These are phyloP conservation scores for Jamesozyma piceae DNA, from an alignment of 805 yeast species.

Conservation along the genomic window DNA sequence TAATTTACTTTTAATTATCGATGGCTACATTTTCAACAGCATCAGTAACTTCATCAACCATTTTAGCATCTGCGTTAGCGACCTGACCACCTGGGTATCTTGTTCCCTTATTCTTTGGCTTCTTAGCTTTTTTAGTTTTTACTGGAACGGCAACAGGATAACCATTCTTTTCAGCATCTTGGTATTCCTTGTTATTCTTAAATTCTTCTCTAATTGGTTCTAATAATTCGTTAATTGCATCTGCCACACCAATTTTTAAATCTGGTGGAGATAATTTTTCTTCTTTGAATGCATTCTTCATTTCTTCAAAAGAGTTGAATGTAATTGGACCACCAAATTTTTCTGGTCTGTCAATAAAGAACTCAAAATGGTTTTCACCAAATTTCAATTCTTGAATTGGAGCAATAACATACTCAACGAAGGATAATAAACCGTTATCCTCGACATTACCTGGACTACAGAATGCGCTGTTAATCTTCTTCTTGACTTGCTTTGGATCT, in stretches of 20 bases:
- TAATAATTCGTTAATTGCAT: slow-evolving; percentile 67
- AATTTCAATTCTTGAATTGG: slow-evolving; percentile 76
- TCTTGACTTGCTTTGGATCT: slow-evolving; percentile 76
- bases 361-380: slow-evolving; percentile 49
- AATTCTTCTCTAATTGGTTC: slow-evolving; percentile 76
- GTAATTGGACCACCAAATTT: slow-evolving; percentile 91
- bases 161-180: slow-evolving; percentile 65
- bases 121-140: slow-evolving; percentile 58
- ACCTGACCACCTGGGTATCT: slow-evolving; percentile 68
- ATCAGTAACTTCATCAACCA: slow-evolving; percentile 18
- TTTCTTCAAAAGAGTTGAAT: slow-evolving; percentile 54
- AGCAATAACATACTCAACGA: slow-evolving; percentile 71
- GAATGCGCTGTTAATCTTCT: slow-evolving; percentile 85
- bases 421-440: slow-evolving; percentile 83
- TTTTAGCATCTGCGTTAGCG: slow-evolving; percentile 27
- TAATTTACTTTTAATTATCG: slow-evolving; percentile 1
- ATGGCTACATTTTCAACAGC: slow-evolving; percentile 19
- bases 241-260: slow-evolving; percentile 85
- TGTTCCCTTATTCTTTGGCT: slow-evolving; percentile 81
- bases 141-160: slow-evolving; percentile 67
- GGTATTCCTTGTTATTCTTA: slow-evolving; percentile 55
- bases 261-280: slow-evolving; percentile 86
- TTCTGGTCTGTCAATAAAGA: slow-evolving; percentile 84
- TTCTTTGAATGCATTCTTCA: slow-evolving; percentile 62
- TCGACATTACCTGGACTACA: slow-evolving; percentile 92